These are phyloP conservation scores for Schizothecium vesticola DNA, from an alignment of 495 filamentous ascomycete species.

Conservation along the genomic window DNA sequence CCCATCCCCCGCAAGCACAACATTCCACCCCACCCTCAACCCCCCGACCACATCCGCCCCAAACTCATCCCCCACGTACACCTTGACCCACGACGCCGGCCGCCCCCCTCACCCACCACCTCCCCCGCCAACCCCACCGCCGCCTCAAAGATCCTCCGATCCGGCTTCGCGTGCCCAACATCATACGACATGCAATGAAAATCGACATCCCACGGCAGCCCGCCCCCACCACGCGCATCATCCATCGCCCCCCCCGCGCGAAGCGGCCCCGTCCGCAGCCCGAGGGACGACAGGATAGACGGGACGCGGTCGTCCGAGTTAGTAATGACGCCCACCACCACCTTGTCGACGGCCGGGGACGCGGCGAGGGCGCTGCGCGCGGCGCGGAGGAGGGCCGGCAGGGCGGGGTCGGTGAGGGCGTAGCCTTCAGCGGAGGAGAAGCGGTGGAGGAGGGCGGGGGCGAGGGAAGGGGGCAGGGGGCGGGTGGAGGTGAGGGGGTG, in stretches of 20 bases:
- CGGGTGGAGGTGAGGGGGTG: conserved; percentile 12
- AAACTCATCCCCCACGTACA: conserved; percentile 67
- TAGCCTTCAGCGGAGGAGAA: conserved; percentile 63
- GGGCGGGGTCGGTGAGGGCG: conserved; percentile 46
- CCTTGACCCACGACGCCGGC: conserved; percentile 33
- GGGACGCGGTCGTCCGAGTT: conserved; percentile 74
- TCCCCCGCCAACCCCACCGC: conserved; percentile 43
- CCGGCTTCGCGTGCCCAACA: conserved; percentile 64
- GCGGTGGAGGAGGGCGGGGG: conserved; percentile 49
- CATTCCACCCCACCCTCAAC: conserved; percentile 57
- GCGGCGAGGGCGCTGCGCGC: conserved; percentile 26
- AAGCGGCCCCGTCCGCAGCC: conserved; percentile 47
- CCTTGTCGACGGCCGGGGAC: conserved; percentile 19
- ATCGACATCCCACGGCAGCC: conserved; percentile 47
- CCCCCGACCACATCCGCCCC: conserved; percentile 60
- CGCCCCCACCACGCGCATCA: background rate
- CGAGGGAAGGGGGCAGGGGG: conserved; percentile 43
- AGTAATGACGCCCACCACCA: conserved; percentile 62
- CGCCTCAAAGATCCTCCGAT: conserved; percentile 56
- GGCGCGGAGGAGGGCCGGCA: conserved; percentile 45
- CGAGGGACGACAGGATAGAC: conserved; percentile 55
- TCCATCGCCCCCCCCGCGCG: conserved; percentile 9
- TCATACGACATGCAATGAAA: conserved; percentile 71
- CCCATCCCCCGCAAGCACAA: conserved; percentile 29
- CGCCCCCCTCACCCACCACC: background rate